Conservation (phyloP, 306 rosid genomes). For the Cucurbita maxima region DNA sequence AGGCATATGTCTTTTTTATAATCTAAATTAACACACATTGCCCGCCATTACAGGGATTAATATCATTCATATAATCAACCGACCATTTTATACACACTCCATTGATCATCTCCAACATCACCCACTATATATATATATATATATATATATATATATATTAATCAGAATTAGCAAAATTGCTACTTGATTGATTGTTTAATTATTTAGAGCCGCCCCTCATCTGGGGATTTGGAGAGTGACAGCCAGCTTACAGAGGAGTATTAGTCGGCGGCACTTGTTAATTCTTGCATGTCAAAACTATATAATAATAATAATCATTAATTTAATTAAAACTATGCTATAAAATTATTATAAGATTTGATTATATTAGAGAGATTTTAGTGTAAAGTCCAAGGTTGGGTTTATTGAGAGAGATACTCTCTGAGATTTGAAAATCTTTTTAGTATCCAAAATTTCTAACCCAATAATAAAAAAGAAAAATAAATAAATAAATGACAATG, state of each 20-base stretch:
- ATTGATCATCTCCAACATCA: too few species aligned
- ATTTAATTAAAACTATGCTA: neutral
- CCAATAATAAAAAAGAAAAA: neutral
- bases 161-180: slow-evolving; percentile 8
- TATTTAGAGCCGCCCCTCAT: neutral
- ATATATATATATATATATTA: neutral
- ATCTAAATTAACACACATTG: neutral
- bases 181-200: slow-evolving; percentile 38
- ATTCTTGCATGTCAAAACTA: neutral
- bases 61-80: slow-evolving; percentile 6
- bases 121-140: too few species aligned
- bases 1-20: neutral
- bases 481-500: slow-evolving; percentile 12
- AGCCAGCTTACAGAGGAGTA: slow-evolving; percentile 40
- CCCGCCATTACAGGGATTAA: too few species aligned
- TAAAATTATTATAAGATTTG: neutral
- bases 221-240: slow-evolving; percentile 48
- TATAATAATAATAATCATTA: neutral
- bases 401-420: neutral
- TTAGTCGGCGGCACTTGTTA: slow-evolving; percentile 40
- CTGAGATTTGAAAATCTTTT: neutral
- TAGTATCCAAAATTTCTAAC: neutral
- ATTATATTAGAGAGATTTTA: neutral
- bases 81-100: slow-evolving; percentile 19
- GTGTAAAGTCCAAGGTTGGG: slow-evolving; percentile 4